These are phyloP conservation scores for Xerocomellus amylosporus DNA, from an alignment of 768 basidiomycete genomes.

Conservation along the genomic window DNA sequence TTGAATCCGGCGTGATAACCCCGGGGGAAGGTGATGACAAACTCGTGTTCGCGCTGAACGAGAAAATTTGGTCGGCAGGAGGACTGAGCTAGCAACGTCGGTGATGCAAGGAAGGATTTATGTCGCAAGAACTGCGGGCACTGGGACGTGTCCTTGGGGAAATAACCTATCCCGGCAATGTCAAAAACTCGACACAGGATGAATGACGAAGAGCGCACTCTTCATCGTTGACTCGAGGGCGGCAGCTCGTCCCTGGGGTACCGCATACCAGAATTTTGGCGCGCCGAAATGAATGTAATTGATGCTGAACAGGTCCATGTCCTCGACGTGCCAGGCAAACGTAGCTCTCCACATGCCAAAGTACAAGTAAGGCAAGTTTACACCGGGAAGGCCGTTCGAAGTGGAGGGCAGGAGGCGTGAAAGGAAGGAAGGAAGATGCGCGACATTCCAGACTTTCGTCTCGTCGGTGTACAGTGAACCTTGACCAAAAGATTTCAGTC, in stretches of 20 bases:
- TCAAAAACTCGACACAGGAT: constrained; percentile 1
- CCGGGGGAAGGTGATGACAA: constrained; percentile 91
- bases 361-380: constrained; percentile 96
- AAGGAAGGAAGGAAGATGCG: constrained; percentile 80
- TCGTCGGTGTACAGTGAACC: constrained; percentile 71
- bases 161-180: constrained; percentile 57
- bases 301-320: constrained; percentile 98
- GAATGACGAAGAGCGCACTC: constrained; percentile 43
- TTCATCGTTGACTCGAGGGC: constrained; percentile 89
- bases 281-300: constrained; percentile 99
- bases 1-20: constrained; percentile 99
- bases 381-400: constrained; percentile 79
- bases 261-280: constrained; percentile 95
- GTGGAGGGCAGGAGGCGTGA: constrained; percentile 71
- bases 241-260: constrained; percentile 81
- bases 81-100: constrained; percentile 72
- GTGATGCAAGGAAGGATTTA: constrained; percentile 93
- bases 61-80: constrained; percentile 81
- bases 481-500: constrained; percentile 19
- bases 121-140: constrained; percentile 96
- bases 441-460: constrained; percentile 92
- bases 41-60: constrained; percentile 93
- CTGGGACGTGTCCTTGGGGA: constrained; percentile 78
- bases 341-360: constrained; percentile 99
- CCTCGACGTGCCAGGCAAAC: constrained; percentile 99